Evolutionary conservation across 208 protist genomes (phyloP), one percentile per base, ranked within the genome.

Genomic region (Strigomonas galati): DNA sequence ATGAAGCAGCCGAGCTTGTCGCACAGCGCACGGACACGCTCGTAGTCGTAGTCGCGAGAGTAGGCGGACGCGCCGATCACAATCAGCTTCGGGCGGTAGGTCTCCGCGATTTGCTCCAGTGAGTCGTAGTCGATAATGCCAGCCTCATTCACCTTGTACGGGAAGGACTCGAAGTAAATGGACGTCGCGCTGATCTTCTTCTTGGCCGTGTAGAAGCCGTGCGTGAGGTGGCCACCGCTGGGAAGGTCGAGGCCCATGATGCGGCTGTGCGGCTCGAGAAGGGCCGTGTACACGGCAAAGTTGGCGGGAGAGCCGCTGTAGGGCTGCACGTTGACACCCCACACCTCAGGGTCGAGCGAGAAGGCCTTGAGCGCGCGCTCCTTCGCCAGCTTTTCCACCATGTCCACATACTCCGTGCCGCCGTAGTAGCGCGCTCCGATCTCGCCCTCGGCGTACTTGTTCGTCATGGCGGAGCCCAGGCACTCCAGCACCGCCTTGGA

Each of bases 301-400:
- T 99, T 99, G 40, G 98, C 98, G 7, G 98, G 87, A 1, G 91
- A 98, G n/a, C 98, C 98, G 54, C 94, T 98, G 76, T 99, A 99
- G 30, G 98, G 97, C 90, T 99, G 98, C 46, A 99, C 98, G 72
- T 99, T 99, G n/a, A 99, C 98, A 40, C 97, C 98, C 99, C 99
- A 99, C 77, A 97, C 72, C 28, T 82, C 75, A 0, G 82, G 76
- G 60, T 99, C 82, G 0, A 99, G 72, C 30, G 76, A 46, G 76
- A 99, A 99, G 37, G 96, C 95, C 23, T 87, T 48, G 0, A 99
- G 82, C 21, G 97, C 94, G 57, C 98, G 91, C 35, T 89, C 62
- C 57, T 92, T 89, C 60, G 91, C 95, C 7, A 99, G 69, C 21
- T 74, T 65, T 77, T 99, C 99, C 23, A 99, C 83, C 79, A 95